A percentile compares a stretch with the other conserved stretches of the same genome.
These are phyloP conservation scores for Senna siamea DNA, from an alignment of 306 rosid genomes.

Conservation along the genomic window DNA sequence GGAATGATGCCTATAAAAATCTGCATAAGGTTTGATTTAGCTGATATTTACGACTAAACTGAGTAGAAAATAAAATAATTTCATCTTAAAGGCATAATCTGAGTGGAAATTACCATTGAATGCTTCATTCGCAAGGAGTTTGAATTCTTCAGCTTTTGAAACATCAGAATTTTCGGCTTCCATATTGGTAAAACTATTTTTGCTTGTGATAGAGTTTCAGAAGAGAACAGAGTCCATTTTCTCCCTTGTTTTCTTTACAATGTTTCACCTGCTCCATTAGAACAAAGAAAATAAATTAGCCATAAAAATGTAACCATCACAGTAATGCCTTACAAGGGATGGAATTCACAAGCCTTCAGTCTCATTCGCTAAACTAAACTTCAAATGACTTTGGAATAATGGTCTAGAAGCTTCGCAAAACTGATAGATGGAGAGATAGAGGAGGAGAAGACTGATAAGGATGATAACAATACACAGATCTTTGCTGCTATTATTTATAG, in stretches of 20 bases:
- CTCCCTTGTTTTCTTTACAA: conserved; percentile 26
- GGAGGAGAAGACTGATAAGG: neutral
- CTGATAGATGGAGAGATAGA: conserved; percentile 1
- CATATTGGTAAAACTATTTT: conserved; percentile 55
- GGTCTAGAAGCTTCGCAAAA: neutral
- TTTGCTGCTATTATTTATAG: neutral
- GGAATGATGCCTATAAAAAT: neutral
- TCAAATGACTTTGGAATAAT: neutral
- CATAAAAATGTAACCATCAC: neutral
- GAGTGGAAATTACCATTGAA: conserved; percentile 63
- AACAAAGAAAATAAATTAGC: conserved; percentile 30
- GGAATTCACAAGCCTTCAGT: conserved; percentile 4
- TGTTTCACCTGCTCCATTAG: conserved; percentile 34
- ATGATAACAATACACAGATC: neutral
- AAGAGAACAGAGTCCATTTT: conserved; percentile 40
- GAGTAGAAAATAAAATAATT: conserved; percentile 23
- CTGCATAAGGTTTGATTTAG: conserved; percentile 22
- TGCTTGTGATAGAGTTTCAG: conserved; percentile 41
- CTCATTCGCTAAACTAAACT: conserved; percentile 16
- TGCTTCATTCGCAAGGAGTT: conserved; percentile 81
- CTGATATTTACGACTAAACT: neutral
- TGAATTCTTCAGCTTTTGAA: conserved; percentile 77
- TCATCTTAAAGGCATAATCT: neutral
- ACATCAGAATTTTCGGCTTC: conserved; percentile 56
- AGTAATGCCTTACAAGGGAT: neutral